A percentile compares a stretch with the other conserved stretches of the same genome.
Evolutionary conservation across 1,284 basidiomycete species (phyloP).

Genomic region (Cutaneotrichosporon sp.): DNA sequence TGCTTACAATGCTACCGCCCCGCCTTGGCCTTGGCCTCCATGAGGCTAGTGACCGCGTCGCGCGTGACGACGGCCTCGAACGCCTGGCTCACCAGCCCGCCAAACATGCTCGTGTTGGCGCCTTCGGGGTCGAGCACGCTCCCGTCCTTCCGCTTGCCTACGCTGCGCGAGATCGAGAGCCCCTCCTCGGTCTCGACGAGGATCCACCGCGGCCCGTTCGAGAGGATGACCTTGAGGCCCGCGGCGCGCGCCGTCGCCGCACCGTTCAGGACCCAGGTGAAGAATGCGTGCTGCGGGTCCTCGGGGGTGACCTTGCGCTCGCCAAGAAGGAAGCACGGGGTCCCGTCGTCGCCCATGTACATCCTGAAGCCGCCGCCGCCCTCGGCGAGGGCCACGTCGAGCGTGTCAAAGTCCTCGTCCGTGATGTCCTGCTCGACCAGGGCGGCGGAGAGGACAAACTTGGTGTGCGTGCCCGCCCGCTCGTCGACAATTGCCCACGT

Average conservation of each 20-base stretch:
- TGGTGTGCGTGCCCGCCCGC: neutral
- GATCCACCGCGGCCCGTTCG: conserved; percentile 14
- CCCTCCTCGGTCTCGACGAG: neutral
- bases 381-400: conserved; percentile 1
- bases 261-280: neutral
- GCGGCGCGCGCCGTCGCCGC: conserved; percentile 2
- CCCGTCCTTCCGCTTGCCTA: conserved; percentile 10
- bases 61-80: conserved; percentile 13
- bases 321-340: neutral
- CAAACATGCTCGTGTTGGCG: conserved; percentile 11
- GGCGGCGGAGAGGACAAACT: conserved; percentile 5
- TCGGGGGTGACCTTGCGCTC: neutral
- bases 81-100: conserved; percentile 6
- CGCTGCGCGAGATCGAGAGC: neutral
- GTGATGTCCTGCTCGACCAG: neutral
- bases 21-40: conserved; percentile 64
- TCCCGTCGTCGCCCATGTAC: conserved; percentile 8
- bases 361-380: neutral
- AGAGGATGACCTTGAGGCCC: conserved; percentile 4
- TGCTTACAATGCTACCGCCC: neutral
- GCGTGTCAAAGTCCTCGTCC: conserved; percentile 8
- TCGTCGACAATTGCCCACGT: conserved; percentile 12
- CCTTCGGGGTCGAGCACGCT: neutral
- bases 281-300: conserved; percentile 1
- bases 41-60: conserved; percentile 69